Evolutionary conservation across 2,329 filamentous ascomycete species (phyloP).

Genomic region (Colletotrichum neosansevieriae): DNA sequence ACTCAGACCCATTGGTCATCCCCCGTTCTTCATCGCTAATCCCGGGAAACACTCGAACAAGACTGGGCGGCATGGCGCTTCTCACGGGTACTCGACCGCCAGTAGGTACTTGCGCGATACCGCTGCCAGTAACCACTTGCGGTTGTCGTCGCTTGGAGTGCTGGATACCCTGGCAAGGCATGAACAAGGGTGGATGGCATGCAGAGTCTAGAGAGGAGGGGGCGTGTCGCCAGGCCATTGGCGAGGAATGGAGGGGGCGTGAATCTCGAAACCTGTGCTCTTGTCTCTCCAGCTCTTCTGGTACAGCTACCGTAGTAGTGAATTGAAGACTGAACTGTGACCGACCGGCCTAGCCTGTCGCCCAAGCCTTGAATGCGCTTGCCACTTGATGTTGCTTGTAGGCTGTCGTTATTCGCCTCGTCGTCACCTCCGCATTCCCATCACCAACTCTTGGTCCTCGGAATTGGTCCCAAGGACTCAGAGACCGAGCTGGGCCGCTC

Average conservation of each 20-base stretch:
- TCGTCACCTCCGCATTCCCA: slow-evolving; percentile 10
- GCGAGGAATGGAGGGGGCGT: slow-evolving; percentile 31
- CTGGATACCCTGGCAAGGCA: slow-evolving; percentile 30
- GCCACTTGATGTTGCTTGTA: not conserved
- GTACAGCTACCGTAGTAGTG: too few species aligned
- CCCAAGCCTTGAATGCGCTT: not conserved
- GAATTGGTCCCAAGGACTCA: not conserved
- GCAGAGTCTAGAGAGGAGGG: slow-evolving; percentile 38
- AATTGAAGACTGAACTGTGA: too few species aligned
- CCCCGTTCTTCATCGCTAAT: slow-evolving; percentile 43
- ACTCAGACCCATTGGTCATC: slow-evolving; percentile 3
- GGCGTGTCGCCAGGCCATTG: slow-evolving; percentile 31
- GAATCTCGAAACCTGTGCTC: slow-evolving; percentile 5
- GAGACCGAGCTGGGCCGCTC: not conserved
- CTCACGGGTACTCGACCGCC: slow-evolving; percentile 35
- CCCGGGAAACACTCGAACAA: slow-evolving; percentile 43
- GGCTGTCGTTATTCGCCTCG: not conserved
- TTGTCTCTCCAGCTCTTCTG: slow-evolving; percentile 13
- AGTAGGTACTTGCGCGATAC: slow-evolving; percentile 37
- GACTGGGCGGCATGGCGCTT: slow-evolving; percentile 48
- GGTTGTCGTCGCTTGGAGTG: slow-evolving; percentile 29
- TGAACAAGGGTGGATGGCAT: slow-evolving; percentile 35
- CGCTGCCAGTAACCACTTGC: slow-evolving; percentile 31
- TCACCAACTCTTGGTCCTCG: not conserved
- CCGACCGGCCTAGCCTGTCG: too few species aligned